Evolutionary conservation across 257 asterid genomes (phyloP), one percentile per base, ranked within the genome.

Genomic region (Solanum corneliomulleri): DNA sequence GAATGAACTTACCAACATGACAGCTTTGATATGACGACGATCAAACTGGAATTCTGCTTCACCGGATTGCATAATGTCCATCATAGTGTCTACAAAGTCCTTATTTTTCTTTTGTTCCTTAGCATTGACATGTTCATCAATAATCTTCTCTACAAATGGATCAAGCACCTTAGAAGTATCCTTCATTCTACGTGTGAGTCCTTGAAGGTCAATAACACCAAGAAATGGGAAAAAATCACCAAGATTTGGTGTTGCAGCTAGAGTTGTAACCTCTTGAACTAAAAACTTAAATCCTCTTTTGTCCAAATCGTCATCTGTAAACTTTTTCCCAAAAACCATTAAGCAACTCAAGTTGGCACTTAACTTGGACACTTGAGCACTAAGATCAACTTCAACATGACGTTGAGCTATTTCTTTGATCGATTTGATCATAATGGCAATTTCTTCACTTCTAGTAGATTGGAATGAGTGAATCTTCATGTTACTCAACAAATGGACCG

Each of bases 241-340:
- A 84, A 93, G 91, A 86, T 92, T 92, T 4, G 94, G 93, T 11
- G 78, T 68, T 2, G 92, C 93, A 4, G 85, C 85, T 1, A 91
- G 71, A 20, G 76, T 86, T 90, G 91, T 92, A 21, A 86, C 94
- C 47, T 93, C 92, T 37, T 91, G 90, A 20, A 92, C 87, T 69
- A 91, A 92, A 21, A 27, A 76, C 49, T 88, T 90, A 86, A 93
- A 92, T 15, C 96, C 96, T 78, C 90, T 90, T 87, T 92, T 94
- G 60, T 89, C 90, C 9, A 92, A 84, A 37, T 92, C 95, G 58
- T 81, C 85, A 66, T 93, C 91, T 33, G 82, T 88, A 10, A 92
- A 93, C 85, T 90, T 93, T 89, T 88, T 93, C 1, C 95, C 95
- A 70, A 91, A 90, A 85, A 92, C 89, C 94, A 93, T 91, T 56